Base-by-base conservation (phyloP, 1,139 yeast species). In the Scheffersomyces quercinus region DNA sequence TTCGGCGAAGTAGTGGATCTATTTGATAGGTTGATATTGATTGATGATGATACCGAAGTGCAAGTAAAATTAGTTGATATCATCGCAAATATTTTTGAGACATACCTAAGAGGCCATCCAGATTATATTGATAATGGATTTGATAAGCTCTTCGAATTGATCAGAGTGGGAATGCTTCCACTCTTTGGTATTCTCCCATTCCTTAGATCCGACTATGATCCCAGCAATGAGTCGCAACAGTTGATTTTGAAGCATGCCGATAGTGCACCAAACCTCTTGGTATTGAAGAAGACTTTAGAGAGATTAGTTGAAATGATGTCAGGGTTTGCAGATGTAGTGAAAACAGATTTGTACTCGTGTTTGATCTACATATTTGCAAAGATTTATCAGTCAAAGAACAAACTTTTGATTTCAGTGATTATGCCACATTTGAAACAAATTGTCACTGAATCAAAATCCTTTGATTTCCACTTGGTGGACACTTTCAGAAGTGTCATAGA, bases 81-180 rank as follows among this genome's bases (percentile, higher is more conserved):
- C 33, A 77, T 87, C 0, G 70, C 76, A 35, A 73, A 75, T 5
- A 60, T 71, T 47, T 88, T 65, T 48, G 60, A 59, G 12, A 67
- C 72, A 2, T 68, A 52, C 50, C 45, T 61, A 31, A 46, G 49
- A 5, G 50, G 54, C 4, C 59, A 60, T 40, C 33, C 46, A 9
- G 56, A 52, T 13, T 68, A 70, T 33, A 65, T 82, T 24, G 76
- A 77, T 15, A 76, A 75, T 29, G 81, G 82, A 38, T 85, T 87
- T 45, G 96, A 88, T 53, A 89, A 88, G 55, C 67, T 88, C 40
- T 88, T 90, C 59, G 97, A 91, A 58, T 70, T 91, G 31, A 68
- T 89, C 37, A 74, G 96, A 52, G 75, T 90, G n/a, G 79, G 80
- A 14, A 75, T 87, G 73, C 70, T 85, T 28, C 85, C 89, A 0